phyloP scores from a whole-genome alignment of 345 rosid species.

The Eucalyptus victrix region DNA sequence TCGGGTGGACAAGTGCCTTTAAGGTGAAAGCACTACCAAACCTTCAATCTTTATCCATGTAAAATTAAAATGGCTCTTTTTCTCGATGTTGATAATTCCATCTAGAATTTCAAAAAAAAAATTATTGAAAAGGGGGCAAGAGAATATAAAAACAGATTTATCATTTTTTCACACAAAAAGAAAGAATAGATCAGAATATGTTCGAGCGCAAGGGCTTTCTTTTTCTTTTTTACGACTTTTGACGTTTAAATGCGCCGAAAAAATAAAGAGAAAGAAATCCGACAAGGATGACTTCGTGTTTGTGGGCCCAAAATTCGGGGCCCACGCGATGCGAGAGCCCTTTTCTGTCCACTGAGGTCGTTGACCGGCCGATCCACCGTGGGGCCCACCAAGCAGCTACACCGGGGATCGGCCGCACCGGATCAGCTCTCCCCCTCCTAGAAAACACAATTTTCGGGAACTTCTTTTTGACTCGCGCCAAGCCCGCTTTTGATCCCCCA shows the following conservation, averaged over 20 bases:
- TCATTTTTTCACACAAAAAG: neutral
- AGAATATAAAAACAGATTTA: neutral
- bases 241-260: neutral
- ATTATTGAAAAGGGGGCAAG: neutral
- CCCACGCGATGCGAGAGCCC: neutral
- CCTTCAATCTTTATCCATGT: neutral
- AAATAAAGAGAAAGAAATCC: neutral
- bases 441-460: neutral
- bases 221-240: neutral
- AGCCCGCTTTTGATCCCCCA: neutral
- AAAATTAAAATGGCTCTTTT: neutral
- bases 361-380: constrained; percentile 17
- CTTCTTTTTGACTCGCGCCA: neutral
- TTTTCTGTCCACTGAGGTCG: neutral
- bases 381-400: neutral
- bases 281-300: constrained; percentile 10
- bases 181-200: neutral
- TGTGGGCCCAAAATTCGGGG: neutral
- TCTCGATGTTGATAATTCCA: neutral
- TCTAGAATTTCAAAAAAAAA: neutral
- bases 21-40: neutral
- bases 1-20: neutral
- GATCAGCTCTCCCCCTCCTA: neutral
- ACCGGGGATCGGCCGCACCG: neutral
- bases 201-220: neutral